These are phyloP conservation scores for Boletus subluridellus DNA, from an alignment of 1,284 basidiomycete species.

Conservation along the genomic window DNA sequence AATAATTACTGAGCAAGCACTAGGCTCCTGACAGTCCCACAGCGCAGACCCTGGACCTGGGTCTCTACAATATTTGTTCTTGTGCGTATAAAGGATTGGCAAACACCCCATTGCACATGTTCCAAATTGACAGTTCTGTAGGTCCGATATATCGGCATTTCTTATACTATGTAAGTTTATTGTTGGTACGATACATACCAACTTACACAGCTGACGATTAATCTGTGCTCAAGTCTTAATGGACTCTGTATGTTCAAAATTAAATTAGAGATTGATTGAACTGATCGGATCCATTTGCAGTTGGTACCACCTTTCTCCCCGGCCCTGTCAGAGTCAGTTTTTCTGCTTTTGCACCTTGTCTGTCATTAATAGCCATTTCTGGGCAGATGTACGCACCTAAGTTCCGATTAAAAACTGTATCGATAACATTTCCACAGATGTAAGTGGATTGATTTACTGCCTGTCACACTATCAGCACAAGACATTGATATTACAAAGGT, in stretches of 20 bases:
- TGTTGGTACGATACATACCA: background rate
- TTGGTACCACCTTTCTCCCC: background rate
- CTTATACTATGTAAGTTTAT: background rate
- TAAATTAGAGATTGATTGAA: background rate
- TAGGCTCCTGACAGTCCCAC: background rate
- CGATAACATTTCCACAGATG: background rate
- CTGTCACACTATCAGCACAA: background rate
- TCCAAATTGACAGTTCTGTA: background rate
- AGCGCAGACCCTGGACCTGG: background rate
- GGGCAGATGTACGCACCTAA: background rate
- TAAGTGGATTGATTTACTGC: background rate
- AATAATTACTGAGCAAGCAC: background rate
- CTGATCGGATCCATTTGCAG: background rate
- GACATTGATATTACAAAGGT: background rate
- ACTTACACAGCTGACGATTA: background rate
- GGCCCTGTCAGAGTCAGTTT: background rate
- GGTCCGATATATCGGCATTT: background rate
- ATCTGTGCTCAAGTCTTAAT: background rate
- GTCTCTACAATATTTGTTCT: background rate
- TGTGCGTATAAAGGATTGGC: background rate
- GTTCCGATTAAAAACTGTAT: background rate
- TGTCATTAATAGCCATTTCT: background rate
- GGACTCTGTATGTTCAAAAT: background rate
- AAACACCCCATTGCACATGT: background rate
- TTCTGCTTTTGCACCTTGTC: background rate